Percentiles rank a stretch among this genome's conserved stretches.
These are phyloP conservation scores for Coemansia brasiliensis DNA, from an alignment of 192 early-diverging fungal species.

Conservation along the genomic window DNA sequence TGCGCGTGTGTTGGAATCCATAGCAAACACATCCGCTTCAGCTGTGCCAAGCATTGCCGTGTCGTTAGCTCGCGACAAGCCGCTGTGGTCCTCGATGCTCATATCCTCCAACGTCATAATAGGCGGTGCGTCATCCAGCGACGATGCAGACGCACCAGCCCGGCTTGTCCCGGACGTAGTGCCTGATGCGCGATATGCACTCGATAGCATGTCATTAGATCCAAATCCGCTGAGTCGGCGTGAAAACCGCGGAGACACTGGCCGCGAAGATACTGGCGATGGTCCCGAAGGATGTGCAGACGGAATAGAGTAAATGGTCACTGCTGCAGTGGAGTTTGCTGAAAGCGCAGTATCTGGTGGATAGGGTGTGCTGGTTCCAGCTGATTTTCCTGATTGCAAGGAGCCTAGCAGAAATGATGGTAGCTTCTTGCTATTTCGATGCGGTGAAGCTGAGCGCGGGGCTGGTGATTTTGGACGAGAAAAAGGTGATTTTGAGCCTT, in stretches of 20 bases:
- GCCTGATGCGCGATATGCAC: constrained; percentile 30
- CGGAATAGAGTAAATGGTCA: constrained; percentile 13
- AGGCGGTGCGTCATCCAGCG: constrained; percentile 51
- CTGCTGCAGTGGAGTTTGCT: constrained; percentile 5
- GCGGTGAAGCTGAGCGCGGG: constrained; percentile 46
- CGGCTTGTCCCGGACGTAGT: neutral
- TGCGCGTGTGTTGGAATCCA: neutral
- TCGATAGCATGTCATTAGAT: constrained; percentile 54
- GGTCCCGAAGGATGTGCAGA: constrained; percentile 11
- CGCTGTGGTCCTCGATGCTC: constrained; percentile 9
- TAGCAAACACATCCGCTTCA: constrained; percentile 17
- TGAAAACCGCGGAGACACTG: constrained; percentile 35
- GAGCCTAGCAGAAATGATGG: constrained; percentile 50
- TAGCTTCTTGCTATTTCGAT: constrained; percentile 35
- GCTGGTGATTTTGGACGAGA: constrained; percentile 46
- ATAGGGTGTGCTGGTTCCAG: constrained; percentile 15
- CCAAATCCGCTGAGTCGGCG: constrained; percentile 53
- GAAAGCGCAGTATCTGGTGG: constrained; percentile 21
- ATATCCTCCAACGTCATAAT: constrained; percentile 47
- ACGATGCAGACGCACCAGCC: constrained; percentile 12
- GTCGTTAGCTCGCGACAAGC: constrained; percentile 1
- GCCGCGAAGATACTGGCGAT: constrained; percentile 21
- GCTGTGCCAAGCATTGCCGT: neutral
- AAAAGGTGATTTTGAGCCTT: constrained; percentile 22
- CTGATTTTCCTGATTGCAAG: constrained; percentile 26